A percentile compares a stretch with the other conserved stretches of the same genome.
These are phyloP conservation scores for Suillus fuscotomentosus DNA, from an alignment of 768 basidiomycete genomes.

Conservation along the genomic window DNA sequence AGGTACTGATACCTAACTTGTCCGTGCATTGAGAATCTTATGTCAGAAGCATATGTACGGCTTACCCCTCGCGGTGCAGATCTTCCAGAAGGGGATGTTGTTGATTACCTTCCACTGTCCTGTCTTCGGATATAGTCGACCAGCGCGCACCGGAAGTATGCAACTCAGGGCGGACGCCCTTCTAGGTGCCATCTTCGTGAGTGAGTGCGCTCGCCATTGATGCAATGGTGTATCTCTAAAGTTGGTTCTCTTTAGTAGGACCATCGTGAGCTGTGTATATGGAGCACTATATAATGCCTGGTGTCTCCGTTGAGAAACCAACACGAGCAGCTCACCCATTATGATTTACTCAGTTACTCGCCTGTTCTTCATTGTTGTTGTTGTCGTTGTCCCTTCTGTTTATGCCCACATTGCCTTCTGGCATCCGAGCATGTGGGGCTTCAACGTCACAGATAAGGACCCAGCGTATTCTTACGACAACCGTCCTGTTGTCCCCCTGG, in stretches of 20 bases:
- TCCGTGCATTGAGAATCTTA: neutral
- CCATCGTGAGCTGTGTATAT: neutral
- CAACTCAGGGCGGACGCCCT: neutral
- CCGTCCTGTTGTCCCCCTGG: conserved; percentile 37
- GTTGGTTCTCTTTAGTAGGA: neutral
- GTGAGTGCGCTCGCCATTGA: neutral
- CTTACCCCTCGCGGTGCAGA: neutral
- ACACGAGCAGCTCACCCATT: neutral
- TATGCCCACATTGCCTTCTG: conserved; percentile 22
- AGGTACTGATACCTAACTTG: neutral
- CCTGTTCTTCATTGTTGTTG: neutral
- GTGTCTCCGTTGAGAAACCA: neutral
- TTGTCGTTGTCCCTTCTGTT: neutral
- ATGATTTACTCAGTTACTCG: conserved; percentile 3
- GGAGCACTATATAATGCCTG: neutral
- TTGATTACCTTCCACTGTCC: neutral
- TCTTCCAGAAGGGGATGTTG: neutral
- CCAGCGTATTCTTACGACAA: conserved; percentile 30
- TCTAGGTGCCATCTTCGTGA: neutral
- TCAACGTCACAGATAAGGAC: conserved; percentile 31
- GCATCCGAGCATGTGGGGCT: conserved; percentile 37
- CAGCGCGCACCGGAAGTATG: neutral
- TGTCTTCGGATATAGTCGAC: neutral
- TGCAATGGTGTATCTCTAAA: neutral
- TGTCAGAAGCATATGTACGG: neutral